phyloP scores from a whole-genome alignment of 2,329 filamentous ascomycete species.

The Colletotrichum gloeosporioides region DNA sequence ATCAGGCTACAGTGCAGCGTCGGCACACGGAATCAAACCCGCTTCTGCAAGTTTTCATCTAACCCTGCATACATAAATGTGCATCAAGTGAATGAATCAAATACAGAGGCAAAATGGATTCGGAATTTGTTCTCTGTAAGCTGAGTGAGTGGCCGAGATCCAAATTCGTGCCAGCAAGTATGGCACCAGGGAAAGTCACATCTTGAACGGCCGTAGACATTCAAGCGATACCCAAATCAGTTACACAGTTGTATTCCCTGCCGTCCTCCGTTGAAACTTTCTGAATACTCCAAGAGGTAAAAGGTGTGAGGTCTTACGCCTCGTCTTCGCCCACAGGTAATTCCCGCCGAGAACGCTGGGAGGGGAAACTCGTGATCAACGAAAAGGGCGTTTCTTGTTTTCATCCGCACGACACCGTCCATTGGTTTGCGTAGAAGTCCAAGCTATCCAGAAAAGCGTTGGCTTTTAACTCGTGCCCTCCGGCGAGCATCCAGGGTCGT shows the following conservation, averaged over 20 bases:
- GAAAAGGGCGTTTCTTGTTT: neutral
- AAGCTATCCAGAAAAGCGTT: neutral
- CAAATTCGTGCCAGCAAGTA: fast-evolving
- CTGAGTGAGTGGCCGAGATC: neutral
- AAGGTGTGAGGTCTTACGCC: fast-evolving
- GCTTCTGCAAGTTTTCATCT: fast-evolving
- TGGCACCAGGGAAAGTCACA: fast-evolving
- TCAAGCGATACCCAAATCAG: fast-evolving
- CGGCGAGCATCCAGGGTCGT: too few species aligned
- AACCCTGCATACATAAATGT: fast-evolving
- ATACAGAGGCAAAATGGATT: too few species aligned
- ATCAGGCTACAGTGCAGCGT: neutral
- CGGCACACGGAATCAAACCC: fast-evolving
- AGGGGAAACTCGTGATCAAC: neutral
- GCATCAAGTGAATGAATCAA: neutral
- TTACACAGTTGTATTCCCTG: fast-evolving
- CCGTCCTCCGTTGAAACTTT: neutral
- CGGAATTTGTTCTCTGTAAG: too few species aligned
- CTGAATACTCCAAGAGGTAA: neutral
- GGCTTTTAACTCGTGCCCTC: neutral
- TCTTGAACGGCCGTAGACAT: neutral
- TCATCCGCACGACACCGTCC: too few species aligned
- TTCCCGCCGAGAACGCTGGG: neutral
- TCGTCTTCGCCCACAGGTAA: too few species aligned
- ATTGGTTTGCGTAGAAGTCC: neutral